Conservation (phyloP, 2,329 filamentous ascomycete species). For the Rhinocladiella similis region DNA sequence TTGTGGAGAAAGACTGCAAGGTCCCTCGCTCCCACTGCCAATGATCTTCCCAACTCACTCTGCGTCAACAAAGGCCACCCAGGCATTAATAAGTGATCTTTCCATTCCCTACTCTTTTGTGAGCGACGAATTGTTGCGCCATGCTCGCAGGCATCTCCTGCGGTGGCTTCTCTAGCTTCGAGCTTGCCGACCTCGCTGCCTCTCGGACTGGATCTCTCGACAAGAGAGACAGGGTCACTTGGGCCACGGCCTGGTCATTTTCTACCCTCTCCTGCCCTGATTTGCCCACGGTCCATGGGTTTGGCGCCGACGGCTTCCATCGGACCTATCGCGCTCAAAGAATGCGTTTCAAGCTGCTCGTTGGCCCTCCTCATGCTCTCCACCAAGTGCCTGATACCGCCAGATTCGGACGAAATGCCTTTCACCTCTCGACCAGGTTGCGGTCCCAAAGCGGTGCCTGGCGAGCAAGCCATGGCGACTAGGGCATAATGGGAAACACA, state of each 20-base stretch:
- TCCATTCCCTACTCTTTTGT: background rate
- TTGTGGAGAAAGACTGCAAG: background rate
- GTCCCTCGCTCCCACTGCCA: background rate
- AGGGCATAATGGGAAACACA: background rate
- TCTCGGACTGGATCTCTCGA: background rate
- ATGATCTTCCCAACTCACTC: background rate
- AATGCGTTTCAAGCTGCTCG: conserved; percentile 1
- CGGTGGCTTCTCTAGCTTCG: background rate
- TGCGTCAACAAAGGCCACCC: background rate
- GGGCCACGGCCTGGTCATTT: background rate
- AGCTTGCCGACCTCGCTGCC: background rate
- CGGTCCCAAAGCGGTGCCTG: conserved; percentile 1
- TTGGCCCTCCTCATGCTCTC: conserved; percentile 11
- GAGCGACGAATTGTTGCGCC: background rate
- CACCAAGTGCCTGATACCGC: conserved; percentile 5
- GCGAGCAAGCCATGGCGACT: background rate
- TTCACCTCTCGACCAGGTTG: conserved; percentile 4
- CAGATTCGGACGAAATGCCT: conserved; percentile 12
- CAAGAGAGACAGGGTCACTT: background rate
- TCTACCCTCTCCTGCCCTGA: conserved; percentile 1
- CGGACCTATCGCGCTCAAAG: conserved; percentile 10
- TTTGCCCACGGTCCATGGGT: conserved; percentile 9
- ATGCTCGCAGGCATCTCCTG: background rate
- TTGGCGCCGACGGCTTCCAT: conserved; percentile 19
- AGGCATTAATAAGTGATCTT: background rate